Evolutionary conservation across 306 rosid species (phyloP), one percentile per base, ranked within the genome.

Genomic region (Gastrolobium bilobum): DNA sequence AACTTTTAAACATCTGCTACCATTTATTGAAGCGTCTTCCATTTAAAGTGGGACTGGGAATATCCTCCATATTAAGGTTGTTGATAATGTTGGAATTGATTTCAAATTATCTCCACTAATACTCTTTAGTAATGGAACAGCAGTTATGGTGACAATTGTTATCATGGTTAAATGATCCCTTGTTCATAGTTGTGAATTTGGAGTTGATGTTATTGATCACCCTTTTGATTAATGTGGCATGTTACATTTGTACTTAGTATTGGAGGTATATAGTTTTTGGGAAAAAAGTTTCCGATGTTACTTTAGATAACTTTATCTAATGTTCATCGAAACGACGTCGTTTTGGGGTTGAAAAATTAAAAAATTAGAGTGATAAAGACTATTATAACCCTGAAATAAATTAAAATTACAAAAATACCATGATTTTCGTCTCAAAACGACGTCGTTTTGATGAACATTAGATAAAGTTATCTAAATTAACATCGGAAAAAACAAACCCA

Each of bases 171-270:
- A 26, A 39, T 15, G n/a, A 42, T 71, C 35, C 46, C 52, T 37
- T 58, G 43, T 77, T 52, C 8, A 58, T 82, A 20, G 75, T 54
- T 46, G 72, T 63, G 40, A 76, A 42, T 77, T 57, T 77, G 56
- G 75, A 9, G 46, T 73, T 67, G 53, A 43, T 30, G 38, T 42
- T 42, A 56, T 47, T 58, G 42, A 58, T 76, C 71, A 30, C 62
- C 47, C 13, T 33, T 54, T 52, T 77, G 65, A 10, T 47, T 54
- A 56, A 3, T 58, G 72, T 65, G 58, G 47, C 44, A 52, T 31
- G 37, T 76, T 51, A 48, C 7, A 13, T 66, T 30, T 31, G n/a
- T 63, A 63, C 7, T 59, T 65, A 31, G 48, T 59, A 6, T 67
- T 60, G 13, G 54, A 35, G 65, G 38, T 11, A 26, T 33, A 31